phyloP scores from a whole-genome alignment of 768 basidiomycete genomes.

The Tylopilus sp. region DNA sequence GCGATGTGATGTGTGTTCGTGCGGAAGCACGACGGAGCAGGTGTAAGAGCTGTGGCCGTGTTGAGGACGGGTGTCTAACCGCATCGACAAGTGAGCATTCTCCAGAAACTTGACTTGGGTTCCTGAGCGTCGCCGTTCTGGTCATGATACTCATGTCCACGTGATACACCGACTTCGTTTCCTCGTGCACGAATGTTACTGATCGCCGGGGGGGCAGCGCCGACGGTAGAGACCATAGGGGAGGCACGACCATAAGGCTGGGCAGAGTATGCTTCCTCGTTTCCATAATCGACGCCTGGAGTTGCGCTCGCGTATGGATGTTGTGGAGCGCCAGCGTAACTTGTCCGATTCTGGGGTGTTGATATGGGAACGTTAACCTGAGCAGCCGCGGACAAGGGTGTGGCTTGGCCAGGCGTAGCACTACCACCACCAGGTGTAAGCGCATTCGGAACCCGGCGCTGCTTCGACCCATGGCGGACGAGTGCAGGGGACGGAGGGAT shows the following conservation, averaged over 20 bases:
- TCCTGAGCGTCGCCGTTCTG: constrained; percentile 53
- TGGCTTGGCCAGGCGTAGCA: constrained; percentile 51
- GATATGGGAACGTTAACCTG: constrained; percentile 71
- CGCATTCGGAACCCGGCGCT: constrained; percentile 57
- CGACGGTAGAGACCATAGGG: constrained; percentile 73
- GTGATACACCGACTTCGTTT: constrained; percentile 64
- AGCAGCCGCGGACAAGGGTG: constrained; percentile 72
- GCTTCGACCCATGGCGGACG: constrained; percentile 72
- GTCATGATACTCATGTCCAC: constrained; percentile 54
- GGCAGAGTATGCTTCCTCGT: constrained; percentile 57
- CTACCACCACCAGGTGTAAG: constrained; percentile 53
- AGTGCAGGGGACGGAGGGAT: constrained; percentile 76
- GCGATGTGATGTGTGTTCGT: constrained; percentile 28
- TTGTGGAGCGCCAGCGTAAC: constrained; percentile 38
- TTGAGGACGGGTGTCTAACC: constrained; percentile 37
- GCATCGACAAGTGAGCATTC: constrained; percentile 78
- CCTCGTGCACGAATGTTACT: constrained; percentile 69
- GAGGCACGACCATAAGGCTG: constrained; percentile 75
- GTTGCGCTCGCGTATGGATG: constrained; percentile 71
- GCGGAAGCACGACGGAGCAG: constrained; percentile 17
- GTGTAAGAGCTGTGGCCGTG: constrained; percentile 13
- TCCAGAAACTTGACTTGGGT: constrained; percentile 55
- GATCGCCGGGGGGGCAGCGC: constrained; percentile 67
- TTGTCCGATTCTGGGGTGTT: constrained; percentile 46
- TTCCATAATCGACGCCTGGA: constrained; percentile 57